These are phyloP conservation scores for Wickerhamiella infanticola DNA, from an alignment of 1,139 yeast genomes.

Conservation along the genomic window DNA sequence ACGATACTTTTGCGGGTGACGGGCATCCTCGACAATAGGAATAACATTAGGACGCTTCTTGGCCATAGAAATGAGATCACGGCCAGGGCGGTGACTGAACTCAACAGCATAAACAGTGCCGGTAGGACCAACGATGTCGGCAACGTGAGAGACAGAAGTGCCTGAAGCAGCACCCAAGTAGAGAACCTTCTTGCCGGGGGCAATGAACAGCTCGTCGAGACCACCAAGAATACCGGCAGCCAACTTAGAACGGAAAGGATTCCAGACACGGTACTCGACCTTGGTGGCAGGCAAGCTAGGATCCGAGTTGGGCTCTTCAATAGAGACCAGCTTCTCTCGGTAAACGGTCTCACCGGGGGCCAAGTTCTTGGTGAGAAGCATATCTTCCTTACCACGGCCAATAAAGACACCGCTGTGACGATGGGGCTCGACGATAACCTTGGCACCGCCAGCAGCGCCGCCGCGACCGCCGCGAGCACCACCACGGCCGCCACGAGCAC, in stretches of 20 bases:
- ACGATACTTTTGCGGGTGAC: constrained; percentile 99
- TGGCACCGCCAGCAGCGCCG: constrained; percentile 71
- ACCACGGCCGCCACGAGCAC: constrained; percentile 25
- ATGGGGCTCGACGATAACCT: constrained; percentile 95
- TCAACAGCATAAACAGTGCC: constrained; percentile 98
- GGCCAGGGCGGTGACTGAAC: constrained; percentile 98
- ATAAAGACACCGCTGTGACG: constrained; percentile 92
- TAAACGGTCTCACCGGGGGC: constrained; percentile 98
- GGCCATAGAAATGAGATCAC: constrained; percentile 98
- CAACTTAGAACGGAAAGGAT: constrained; percentile 97
- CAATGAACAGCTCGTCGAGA: constrained; percentile 91
- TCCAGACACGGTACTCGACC: constrained; percentile 98
- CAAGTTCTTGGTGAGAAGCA: constrained; percentile 86
- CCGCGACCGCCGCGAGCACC: constrained; percentile 39
- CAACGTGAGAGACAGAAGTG: constrained; percentile 95
- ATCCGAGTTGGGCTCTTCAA: constrained; percentile 81
- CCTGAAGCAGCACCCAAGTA: constrained; percentile 99
- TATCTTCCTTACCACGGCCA: constrained; percentile 99
- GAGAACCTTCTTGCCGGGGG: constrained; percentile 94
- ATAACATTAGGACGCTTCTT: constrained; percentile 99
- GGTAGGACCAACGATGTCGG: constrained; percentile 98
- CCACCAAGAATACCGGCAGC: constrained; percentile 99
- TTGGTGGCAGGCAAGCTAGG: constrained; percentile 73
- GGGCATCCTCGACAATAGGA: constrained; percentile 98
- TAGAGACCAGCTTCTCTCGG: constrained; percentile 91